Evolutionary conservation across 331 rosid species (phyloP), one percentile per base, ranked within the genome.

Genomic region (Quercus phellos): DNA sequence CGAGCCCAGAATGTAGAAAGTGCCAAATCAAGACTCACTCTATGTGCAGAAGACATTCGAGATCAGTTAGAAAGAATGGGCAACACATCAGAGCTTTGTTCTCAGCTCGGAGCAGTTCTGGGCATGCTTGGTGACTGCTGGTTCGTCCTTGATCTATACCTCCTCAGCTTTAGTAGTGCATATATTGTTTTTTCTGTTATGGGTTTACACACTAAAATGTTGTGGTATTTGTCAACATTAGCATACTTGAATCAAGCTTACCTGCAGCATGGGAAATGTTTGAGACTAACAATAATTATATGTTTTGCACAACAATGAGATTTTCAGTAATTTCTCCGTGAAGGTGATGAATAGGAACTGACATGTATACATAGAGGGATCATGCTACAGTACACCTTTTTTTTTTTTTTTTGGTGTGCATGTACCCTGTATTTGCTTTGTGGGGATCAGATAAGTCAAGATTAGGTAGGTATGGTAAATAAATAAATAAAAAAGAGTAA

Each of bases 91-190:
- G 99, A 94, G 72, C 76, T 94, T 76, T 92, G 97, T 83, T 92
- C 99, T 64, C 96, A 92, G 87, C 99, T 94, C 34, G 99, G 99
- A 75, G 98, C 98, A 1, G 98, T 92, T 77, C 87, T 95, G 74
- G 99, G 99, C 55, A 92, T 93, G 96, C 98, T 94, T 82, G 99
- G 98, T 53, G 99, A 94, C 73, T 94, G 98, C 95, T 85, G 99
- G 99, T 92, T 42, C 38, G 97, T 85, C 34, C 72, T 54, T 38
- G 74, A 13, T 61, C 78, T 50, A 58, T 68, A 66, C 74, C 55
- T 78, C 32, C 46, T 71, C 3, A 18, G 55, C 42, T 74, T 30
- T 55, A 19, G 16, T n/a, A 14, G 46, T 46, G 13, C 18, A 50
- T 18, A 22, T 71, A 35, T 50, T n/a, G 13, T 19, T 68, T 71